phyloP scores from a whole-genome alignment of 1,284 basidiomycete species.

The Anthracocystis setariae region DNA sequence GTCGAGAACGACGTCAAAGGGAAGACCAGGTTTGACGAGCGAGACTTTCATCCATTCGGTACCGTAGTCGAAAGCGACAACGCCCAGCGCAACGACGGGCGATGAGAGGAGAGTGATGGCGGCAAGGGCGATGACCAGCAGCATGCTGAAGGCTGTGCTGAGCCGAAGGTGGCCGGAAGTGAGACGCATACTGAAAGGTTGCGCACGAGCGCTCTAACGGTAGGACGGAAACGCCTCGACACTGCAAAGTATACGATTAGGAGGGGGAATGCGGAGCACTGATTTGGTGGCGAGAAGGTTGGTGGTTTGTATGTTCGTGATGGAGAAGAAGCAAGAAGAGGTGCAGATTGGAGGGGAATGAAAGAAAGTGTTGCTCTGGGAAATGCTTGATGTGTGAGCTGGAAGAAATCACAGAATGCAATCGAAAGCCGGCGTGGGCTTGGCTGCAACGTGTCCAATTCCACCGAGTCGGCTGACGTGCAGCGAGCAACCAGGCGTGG shows the following conservation, averaged over 20 bases:
- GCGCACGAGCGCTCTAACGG: slow-evolving; percentile 5
- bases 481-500: not conserved
- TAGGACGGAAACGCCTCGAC: not conserved
- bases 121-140: slow-evolving; percentile 23
- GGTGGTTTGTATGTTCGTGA: not conserved
- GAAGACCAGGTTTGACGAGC: slow-evolving; percentile 92
- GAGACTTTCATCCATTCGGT: slow-evolving; percentile 78
- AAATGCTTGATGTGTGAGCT: slow-evolving; percentile 3
- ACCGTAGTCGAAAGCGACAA: slow-evolving; percentile 67
- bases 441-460: slow-evolving; percentile 2
- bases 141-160: slow-evolving; percentile 25
- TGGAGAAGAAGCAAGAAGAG: not conserved
- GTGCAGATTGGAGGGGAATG: too few species aligned
- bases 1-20: slow-evolving; percentile 95
- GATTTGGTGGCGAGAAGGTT: not conserved
- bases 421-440: slow-evolving; percentile 3
- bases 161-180: slow-evolving; percentile 12
- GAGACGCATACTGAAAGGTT: slow-evolving; percentile 19
- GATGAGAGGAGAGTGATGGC: slow-evolving; percentile 27
- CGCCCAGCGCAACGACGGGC: slow-evolving; percentile 55
- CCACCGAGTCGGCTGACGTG: slow-evolving; percentile 19
- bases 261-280: not conserved
- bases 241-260: not conserved
- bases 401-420: slow-evolving; percentile 41
- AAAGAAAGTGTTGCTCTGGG: slow-evolving; percentile 10